A percentile compares a stretch with the other conserved stretches of the same genome.
Evolutionary conservation across 495 filamentous ascomycete species (phyloP).

Genomic region (Penicillium salamii): DNA sequence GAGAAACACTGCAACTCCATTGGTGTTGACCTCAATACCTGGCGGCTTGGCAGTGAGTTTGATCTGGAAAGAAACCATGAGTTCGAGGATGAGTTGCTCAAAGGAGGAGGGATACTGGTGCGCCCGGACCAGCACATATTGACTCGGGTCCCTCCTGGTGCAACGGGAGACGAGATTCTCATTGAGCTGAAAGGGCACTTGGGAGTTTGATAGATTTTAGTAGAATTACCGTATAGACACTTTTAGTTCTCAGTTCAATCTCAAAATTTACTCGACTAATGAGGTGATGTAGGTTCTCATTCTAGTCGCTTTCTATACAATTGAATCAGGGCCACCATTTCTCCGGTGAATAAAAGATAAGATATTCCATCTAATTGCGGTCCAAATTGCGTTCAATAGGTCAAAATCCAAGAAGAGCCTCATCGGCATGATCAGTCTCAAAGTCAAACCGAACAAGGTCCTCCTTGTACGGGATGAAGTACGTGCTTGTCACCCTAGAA

Average conservation of each 20-base stretch:
- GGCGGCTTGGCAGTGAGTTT: constrained; percentile 5
- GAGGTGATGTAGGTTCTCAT: too few relatives aligned
- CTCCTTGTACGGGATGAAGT: constrained; percentile 46
- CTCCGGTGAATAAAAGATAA: too few relatives aligned
- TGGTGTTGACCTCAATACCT: background rate
- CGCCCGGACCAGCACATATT: constrained; percentile 13
- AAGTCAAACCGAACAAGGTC: constrained; percentile 51
- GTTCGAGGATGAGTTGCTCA: constrained; percentile 1
- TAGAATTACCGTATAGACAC: too few relatives aligned
- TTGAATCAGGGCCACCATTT: too few relatives aligned
- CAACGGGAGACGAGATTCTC: background rate
- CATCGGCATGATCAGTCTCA: constrained; percentile 41
- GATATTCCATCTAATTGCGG: too few relatives aligned
- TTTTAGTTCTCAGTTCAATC: too few relatives aligned
- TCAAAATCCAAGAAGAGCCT: constrained; percentile 21
- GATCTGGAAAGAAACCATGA: background rate
- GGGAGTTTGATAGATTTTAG: background rate
- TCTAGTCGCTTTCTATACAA: too few relatives aligned
- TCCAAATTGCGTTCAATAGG: too few relatives aligned
- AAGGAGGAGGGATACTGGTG: constrained; percentile 1
- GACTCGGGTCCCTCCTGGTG: background rate
- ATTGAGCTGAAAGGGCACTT: background rate
- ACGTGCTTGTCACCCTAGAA: constrained; percentile 39
- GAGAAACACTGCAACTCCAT: background rate
- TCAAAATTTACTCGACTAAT: too few relatives aligned